Percentiles rank a stretch among this genome's conserved stretches.
Evolutionary conservation across 345 rosid genomes (phyloP).

Genomic region (Cardiospermum halicacabum): DNA sequence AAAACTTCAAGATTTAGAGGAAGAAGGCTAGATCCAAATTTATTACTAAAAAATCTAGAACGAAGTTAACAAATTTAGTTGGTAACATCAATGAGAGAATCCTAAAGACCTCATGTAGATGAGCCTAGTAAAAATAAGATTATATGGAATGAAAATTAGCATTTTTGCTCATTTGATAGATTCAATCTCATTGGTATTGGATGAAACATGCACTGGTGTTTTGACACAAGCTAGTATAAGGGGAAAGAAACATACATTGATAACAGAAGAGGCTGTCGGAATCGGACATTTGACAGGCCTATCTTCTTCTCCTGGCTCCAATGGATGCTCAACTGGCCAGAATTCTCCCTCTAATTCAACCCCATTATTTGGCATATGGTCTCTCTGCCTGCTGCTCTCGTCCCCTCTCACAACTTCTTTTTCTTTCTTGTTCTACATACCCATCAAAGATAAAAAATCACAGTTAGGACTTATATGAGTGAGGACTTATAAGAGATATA

Average conservation of each 20-base stretch:
- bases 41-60: no score
- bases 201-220: not conserved
- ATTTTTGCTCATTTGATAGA: not conserved
- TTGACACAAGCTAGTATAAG: not conserved
- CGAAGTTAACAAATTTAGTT: no score
- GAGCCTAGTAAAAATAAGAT: not conserved
- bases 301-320: slow-evolving; percentile 89
- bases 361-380: slow-evolving; percentile 23
- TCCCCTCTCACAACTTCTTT: slow-evolving; percentile 16
- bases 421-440: slow-evolving; percentile 26
- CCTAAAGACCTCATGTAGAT: not conserved
- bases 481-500: not conserved
- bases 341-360: slow-evolving; percentile 49
- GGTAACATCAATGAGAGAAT: not conserved
- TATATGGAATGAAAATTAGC: no score
- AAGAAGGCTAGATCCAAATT: no score
- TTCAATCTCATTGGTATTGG: not conserved
- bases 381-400: slow-evolving; percentile 15
- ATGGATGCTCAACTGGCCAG: slow-evolving; percentile 85
- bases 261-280: slow-evolving; percentile 47
- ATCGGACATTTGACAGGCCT: slow-evolving; percentile 86
- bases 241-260: slow-evolving; percentile 36
- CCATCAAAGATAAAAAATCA: not conserved
- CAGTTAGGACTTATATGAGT: no score
- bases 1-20: no score